Percentiles rank a stretch among this genome's conserved stretches.
Conservation (phyloP, 1,284 basidiomycete genomes). For the Fomitopsis pinicola region DNA sequence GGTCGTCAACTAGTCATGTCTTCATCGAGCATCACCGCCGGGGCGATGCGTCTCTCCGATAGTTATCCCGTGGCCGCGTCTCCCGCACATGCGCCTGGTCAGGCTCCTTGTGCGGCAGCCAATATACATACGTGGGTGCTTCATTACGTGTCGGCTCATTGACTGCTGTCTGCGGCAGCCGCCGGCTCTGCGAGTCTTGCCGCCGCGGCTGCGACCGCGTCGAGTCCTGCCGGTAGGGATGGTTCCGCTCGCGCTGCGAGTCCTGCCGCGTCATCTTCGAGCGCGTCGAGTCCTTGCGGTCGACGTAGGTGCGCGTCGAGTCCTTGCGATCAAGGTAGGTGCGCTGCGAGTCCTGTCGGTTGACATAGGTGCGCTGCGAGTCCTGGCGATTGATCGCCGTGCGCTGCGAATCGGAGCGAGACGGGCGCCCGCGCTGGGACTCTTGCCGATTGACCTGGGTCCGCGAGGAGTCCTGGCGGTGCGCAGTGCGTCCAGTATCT, state of each 20-base stretch:
- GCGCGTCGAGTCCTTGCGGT: conserved; percentile 10
- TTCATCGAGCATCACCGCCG: conserved; percentile 35
- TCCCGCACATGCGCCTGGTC: conserved; percentile 29
- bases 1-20: conserved; percentile 4
- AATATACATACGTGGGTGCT: conserved; percentile 31
- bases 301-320: conserved; percentile 5
- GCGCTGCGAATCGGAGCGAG: conserved; percentile 1
- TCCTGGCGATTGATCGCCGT: conserved; percentile 9
- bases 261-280: conserved; percentile 10
- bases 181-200: conserved; percentile 2
- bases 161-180: conserved; percentile 9
- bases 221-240: conserved; percentile 2
- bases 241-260: conserved; percentile 3
- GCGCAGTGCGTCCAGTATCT: conserved; percentile 10
- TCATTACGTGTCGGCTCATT: conserved; percentile 26
- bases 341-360: conserved; percentile 10
- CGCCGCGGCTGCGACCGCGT: conserved; percentile 1
- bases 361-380: conserved; percentile 6
- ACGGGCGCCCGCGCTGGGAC: conserved; percentile 1
- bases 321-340: conserved; percentile 8
- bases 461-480: conserved; percentile 12
- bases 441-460: conserved; percentile 1
- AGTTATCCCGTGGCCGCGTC: conserved; percentile 30
- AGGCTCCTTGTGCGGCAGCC: conserved; percentile 32
- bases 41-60: conserved; percentile 40